phyloP scores from a whole-genome alignment of 768 basidiomycete species.

The Hortiboletus campestris region DNA sequence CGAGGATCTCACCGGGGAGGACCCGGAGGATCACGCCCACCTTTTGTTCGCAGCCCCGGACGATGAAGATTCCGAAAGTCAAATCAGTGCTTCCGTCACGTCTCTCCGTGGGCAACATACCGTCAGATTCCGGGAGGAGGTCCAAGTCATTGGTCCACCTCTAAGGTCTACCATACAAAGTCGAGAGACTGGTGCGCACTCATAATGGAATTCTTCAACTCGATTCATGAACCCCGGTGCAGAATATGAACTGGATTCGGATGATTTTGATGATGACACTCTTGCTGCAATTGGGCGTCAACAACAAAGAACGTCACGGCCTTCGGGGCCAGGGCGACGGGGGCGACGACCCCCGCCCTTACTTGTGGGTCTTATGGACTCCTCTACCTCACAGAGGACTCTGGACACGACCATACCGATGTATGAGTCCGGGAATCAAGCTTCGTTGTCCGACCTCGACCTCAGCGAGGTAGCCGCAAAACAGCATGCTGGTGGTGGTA shows the following conservation, averaged over 20 bases:
- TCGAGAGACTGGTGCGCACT: slow-evolving; percentile 75
- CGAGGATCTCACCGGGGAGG: slow-evolving; percentile 37
- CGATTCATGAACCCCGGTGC: slow-evolving; percentile 9
- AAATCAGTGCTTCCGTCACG: slow-evolving; percentile 32
- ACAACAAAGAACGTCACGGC: slow-evolving; percentile 21
- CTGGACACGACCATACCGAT: slow-evolving; percentile 55
- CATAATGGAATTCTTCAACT: slow-evolving; percentile 7
- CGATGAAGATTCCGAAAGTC: slow-evolving; percentile 49
- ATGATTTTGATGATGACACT: slow-evolving; percentile 66
- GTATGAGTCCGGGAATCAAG: slow-evolving; percentile 35
- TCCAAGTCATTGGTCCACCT: slow-evolving; percentile 65
- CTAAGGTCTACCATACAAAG: slow-evolving; percentile 72
- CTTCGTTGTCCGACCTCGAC: slow-evolving; percentile 37
- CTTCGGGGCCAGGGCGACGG: slow-evolving; percentile 34
- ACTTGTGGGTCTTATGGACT: slow-evolving; percentile 75
- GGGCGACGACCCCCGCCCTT: slow-evolving; percentile 67
- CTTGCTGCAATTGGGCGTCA: slow-evolving; percentile 31
- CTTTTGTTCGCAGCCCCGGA: slow-evolving; percentile 56
- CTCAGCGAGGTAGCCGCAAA: slow-evolving; percentile 72
- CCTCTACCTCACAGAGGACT: slow-evolving; percentile 54
- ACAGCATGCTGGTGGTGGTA: slow-evolving; percentile 63
- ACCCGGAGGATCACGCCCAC: slow-evolving; percentile 20
- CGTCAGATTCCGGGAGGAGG: slow-evolving; percentile 68
- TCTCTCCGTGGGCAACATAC: slow-evolving; percentile 41
- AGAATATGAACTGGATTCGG: slow-evolving; percentile 86